Evolutionary conservation across 2,329 filamentous ascomycete genomes (phyloP).

Genomic region (Fusarium falciforme): DNA sequence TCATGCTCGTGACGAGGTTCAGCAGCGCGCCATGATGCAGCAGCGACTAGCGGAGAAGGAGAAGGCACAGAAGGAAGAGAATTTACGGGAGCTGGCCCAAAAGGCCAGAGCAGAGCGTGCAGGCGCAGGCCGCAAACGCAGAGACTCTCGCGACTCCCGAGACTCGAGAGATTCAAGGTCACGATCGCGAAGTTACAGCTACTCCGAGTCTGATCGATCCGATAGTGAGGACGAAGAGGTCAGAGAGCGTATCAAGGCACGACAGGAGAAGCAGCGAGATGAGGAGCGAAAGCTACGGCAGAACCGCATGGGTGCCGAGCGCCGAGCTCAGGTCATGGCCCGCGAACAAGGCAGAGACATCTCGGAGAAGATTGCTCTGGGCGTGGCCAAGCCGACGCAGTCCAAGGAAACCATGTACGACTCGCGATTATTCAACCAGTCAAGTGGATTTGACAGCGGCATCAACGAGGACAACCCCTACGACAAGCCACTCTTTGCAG

Average conservation of each 20-base stretch:
- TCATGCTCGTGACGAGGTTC: conserved; percentile 94
- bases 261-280: conserved; percentile 82
- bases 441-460: conserved; percentile 87
- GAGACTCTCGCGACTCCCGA: conserved; percentile 51
- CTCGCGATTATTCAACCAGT: conserved; percentile 93
- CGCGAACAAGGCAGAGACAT: conserved; percentile 97
- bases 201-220: conserved; percentile 60
- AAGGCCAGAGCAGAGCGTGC: conserved; percentile 88
- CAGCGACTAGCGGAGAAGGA: conserved; percentile 97
- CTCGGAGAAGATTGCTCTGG: conserved; percentile 94
- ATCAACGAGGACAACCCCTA: conserved; percentile 99
- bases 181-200: conserved; percentile 62
- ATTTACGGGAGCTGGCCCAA: conserved; percentile 86
- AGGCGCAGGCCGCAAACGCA: conserved; percentile 59
- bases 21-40: conserved; percentile 93
- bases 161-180: conserved; percentile 56
- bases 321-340: conserved; percentile 90
- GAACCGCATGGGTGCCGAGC: conserved; percentile 94
- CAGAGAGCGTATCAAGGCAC: conserved; percentile 79
- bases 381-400: conserved; percentile 93
- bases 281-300: conserved; percentile 91
- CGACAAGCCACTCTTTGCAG: conserved; percentile 96
- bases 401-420: conserved; percentile 97
- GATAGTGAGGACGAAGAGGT: conserved; percentile 76
- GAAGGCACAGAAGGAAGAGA: conserved; percentile 92